Conservation (phyloP, 2,329 filamentous ascomycete genomes). For the Colletotrichum sp. region DNA sequence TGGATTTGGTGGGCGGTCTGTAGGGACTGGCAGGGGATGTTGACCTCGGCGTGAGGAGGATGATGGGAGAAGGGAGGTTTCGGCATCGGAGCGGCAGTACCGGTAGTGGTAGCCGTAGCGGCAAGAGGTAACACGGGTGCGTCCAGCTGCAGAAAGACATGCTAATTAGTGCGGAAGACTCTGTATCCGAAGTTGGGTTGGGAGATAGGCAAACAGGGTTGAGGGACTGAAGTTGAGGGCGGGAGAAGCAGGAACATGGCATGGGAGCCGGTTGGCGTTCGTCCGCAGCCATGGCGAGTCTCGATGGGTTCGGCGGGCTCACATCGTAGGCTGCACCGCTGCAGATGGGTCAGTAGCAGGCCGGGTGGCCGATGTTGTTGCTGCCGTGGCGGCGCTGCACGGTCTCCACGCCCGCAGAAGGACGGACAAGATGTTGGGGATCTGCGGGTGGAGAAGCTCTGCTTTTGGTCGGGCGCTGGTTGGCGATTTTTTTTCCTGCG, state of each 20-base stretch:
- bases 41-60: not conserved
- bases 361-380: not conserved
- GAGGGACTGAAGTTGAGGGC: not conserved
- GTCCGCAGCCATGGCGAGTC: not conserved
- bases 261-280: not conserved
- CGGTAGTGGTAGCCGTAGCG: not conserved
- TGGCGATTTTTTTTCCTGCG: slow-evolving; percentile 16
- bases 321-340: not conserved
- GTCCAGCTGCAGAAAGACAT: not conserved
- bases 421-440: slow-evolving; percentile 50
- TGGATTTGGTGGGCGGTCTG: not conserved
- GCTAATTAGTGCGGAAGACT: not conserved
- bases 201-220: not conserved
- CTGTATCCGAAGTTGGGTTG: not conserved
- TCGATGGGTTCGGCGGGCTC: not conserved
- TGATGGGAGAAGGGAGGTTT: slow-evolving; percentile 2
- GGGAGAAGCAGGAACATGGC: not conserved
- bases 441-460: slow-evolving; percentile 36
- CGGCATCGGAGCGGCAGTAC: not conserved
- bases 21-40: not conserved
- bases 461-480: slow-evolving; percentile 16
- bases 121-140: not conserved
- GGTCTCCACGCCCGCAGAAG: slow-evolving; percentile 1
- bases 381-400: not conserved
- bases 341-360: not conserved